These are phyloP conservation scores for Colletotrichum sidae DNA, from an alignment of 2,329 filamentous ascomycete genomes.

Conservation along the genomic window DNA sequence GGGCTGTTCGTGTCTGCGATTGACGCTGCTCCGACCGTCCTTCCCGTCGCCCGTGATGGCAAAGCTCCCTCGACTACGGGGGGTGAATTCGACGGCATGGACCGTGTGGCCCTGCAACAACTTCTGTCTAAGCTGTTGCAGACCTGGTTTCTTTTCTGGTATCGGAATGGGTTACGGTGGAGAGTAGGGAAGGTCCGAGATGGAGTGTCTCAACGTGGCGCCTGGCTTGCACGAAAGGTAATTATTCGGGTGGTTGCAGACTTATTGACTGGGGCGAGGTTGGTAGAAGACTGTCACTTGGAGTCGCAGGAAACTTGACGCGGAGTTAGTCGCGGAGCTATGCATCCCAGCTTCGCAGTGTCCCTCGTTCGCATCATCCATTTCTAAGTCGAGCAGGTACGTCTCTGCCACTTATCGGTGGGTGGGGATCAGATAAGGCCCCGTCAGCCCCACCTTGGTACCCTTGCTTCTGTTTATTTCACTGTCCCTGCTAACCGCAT, in stretches of 20 bases:
- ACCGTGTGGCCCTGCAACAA: constrained; percentile 38
- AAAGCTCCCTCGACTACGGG: constrained; percentile 38
- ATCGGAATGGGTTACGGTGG: constrained; percentile 1
- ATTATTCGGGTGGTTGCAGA: constrained; percentile 16
- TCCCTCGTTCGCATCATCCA: constrained; percentile 36
- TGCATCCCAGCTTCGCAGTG: constrained; percentile 17
- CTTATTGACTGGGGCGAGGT: constrained; percentile 10
- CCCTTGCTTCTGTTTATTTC: neutral
- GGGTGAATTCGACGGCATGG: constrained; percentile 39
- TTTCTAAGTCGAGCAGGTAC: constrained; percentile 13
- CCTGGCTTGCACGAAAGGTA: neutral
- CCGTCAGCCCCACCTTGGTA: neutral
- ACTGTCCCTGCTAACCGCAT: neutral
- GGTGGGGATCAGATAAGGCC: constrained; percentile 29
- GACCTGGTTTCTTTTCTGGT: constrained; percentile 25
- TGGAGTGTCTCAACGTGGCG: neutral
- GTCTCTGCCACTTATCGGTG: constrained; percentile 14
- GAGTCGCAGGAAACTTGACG: constrained; percentile 26
- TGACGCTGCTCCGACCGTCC: constrained; percentile 27
- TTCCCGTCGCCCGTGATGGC: constrained; percentile 38
- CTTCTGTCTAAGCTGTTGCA: constrained; percentile 38
- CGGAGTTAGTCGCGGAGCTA: constrained; percentile 37
- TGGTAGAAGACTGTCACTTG: neutral
- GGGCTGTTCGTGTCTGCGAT: constrained; percentile 44
- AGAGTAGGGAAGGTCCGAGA: neutral